A percentile compares a stretch with the other conserved stretches of the same genome.
Evolutionary conservation across 2,329 filamentous ascomycete species (phyloP).

Genomic region (Ceratocystis variospora): DNA sequence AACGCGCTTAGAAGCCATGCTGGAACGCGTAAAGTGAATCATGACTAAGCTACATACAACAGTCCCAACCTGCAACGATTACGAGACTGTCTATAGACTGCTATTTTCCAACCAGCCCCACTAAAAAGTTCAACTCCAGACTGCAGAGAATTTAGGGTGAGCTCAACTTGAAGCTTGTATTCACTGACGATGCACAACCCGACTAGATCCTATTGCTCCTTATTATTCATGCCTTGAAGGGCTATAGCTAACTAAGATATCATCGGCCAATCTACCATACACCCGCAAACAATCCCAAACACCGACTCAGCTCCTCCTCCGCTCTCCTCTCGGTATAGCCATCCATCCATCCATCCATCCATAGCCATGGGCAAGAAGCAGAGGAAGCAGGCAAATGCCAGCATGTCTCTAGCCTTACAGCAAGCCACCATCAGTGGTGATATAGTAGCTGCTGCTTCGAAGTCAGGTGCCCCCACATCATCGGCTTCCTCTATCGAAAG

Average conservation of each 20-base stretch:
- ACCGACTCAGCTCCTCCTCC: background rate
- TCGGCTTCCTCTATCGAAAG: slow-evolving; percentile 21
- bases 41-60: slow-evolving; percentile 11
- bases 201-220: background rate
- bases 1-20: background rate
- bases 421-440: slow-evolving; percentile 17
- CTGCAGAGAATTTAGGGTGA: slow-evolving; percentile 9
- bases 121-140: slow-evolving; percentile 15
- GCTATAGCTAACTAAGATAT: background rate
- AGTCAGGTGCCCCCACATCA: background rate
- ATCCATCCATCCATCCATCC: background rate
- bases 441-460: background rate
- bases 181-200: too few species aligned
- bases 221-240: background rate
- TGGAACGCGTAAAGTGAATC: background rate
- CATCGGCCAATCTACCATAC: background rate
- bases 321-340: too few species aligned
- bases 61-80: background rate
- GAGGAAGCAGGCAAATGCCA: slow-evolving; percentile 19
- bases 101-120: slow-evolving; percentile 6
- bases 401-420: slow-evolving; percentile 17
- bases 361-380: slow-evolving; percentile 23
- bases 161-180: too few species aligned
- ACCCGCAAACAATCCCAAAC: background rate
- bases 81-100: background rate